Evolutionary conservation across 2,329 filamentous ascomycete species (phyloP), one percentile per base, ranked within the genome.

Genomic region (Periconia macrospinosa): DNA sequence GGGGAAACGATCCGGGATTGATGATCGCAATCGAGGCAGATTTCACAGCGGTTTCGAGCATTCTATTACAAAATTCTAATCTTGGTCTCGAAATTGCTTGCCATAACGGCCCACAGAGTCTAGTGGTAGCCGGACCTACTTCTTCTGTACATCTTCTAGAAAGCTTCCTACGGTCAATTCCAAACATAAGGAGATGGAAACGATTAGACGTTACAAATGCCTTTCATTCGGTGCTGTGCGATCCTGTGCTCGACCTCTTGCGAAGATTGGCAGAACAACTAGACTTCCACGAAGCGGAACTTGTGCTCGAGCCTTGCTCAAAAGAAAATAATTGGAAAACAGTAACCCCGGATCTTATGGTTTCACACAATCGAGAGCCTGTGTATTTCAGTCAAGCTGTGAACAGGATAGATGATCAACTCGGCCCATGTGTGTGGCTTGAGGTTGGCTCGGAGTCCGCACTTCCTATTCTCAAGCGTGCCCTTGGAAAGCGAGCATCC

Each of bases 121-220:
- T 77, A 56, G 77, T 76, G 0, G 33, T 82, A 2, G 75, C 74
- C 2, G 79, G 79, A 0, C 58, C 71, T 0, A 53, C 63, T 0
- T 33, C 44, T 1, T 67, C 70, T 1, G 72, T 80, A 7, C 62
- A 75, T 2, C 56, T 48, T 0, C 53, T 73, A 0, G 62, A 51
- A 1, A 35, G 58, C 1, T 52, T 45, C 0, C 44, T 58, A 1
- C 20, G 54, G n/a, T 37, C 15, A 2, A 20, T n/a, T n/a, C n/a
- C n/a, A 33, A n/a, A 41, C 35, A 3, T 33, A 44, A 30, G 23
- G 41, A 41, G 37, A n/a, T 73, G n/a, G n/a, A 18, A 70, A 63
- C 54, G 52, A 19, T 55, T 72, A 11, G 42, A 59, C 14, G 63
- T 68, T 9, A 61, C 63, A 2, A 62, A 66, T 47, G 69, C 57